Base-by-base conservation (phyloP, 108 stramenopile genomes). In the Mayamaea pseudoterrestris region DNA sequence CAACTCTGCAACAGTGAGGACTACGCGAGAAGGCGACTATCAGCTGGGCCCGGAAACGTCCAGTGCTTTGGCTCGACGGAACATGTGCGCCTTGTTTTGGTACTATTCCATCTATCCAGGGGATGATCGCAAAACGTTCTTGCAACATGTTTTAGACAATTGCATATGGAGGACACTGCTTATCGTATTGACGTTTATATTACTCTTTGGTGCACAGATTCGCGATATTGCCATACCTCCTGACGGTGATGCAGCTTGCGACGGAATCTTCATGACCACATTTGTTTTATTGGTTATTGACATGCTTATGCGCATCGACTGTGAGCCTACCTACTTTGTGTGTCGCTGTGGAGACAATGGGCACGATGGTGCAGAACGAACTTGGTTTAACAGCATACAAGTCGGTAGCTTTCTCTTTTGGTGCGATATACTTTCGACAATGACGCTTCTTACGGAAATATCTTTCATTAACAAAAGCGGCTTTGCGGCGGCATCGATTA, bases 341-440 rank as follows among this genome's bases (percentile, higher is more conserved):
- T 20, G 45, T 26, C 21, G 45, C 12, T 6, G 3, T 39, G 37
- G 37, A 8, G 3, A 53, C 30, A 14, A 14, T 5, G 16, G 16
- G 16, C 37, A 39, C 4, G 50, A 32, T 50, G 28, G n/a, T n/a
- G n/a, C n/a, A n/a, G n/a, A n/a, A n/a, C 22, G 11, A 26, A 39
- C 30, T 4, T 35, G 23, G 22, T 60, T 18, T 39, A 56, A 35
- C 34, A 17, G n/a, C n/a, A n/a, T n/a, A n/a, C 58, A 50, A 25
- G 34, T 71, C 20, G 83, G 79, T 1, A 63, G 60, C 25, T 86
- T 78, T 50, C 43, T 78, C 27, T 86, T 86, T 45, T 86, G 83
- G 83, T 76, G 73, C 50, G 83, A 86, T 55, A 5, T 76, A 0
- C 43, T 80, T 27, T 72, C 68, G 1, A 80, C 76, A 0, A 7